Conservation (phyloP, 176 grass and related monocot species). For the Hordeum vulgare region DNA sequence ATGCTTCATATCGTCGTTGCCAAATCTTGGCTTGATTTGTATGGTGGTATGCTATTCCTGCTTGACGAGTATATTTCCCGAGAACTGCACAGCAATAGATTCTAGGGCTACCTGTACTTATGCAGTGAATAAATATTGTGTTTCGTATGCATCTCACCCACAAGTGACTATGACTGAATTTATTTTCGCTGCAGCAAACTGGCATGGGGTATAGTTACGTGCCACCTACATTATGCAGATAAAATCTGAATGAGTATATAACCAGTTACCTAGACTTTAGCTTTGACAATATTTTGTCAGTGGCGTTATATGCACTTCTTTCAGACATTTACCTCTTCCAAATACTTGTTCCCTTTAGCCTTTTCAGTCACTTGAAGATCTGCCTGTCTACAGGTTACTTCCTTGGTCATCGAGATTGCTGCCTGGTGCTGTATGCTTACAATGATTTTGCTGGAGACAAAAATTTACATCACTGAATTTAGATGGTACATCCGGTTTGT, state of each 20-base stretch:
- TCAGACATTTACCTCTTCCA: neutral
- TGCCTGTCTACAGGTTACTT: conserved; percentile 56
- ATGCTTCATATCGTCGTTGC: neutral
- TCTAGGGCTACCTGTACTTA: neutral
- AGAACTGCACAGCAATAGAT: neutral
- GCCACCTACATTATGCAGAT: neutral
- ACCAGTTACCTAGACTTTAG: neutral
- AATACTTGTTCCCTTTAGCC: conserved; percentile 3
- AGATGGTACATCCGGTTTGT: conserved; percentile 96
- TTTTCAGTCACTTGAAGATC: conserved; percentile 14
- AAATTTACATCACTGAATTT: conserved; percentile 77
- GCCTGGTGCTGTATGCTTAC: conserved; percentile 81
- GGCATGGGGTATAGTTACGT: neutral
- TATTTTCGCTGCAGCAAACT: neutral
- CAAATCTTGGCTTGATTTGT: neutral
- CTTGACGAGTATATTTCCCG: neutral
- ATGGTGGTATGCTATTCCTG: neutral
- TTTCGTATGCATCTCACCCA: neutral
- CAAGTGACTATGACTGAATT: neutral
- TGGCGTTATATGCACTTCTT: neutral
- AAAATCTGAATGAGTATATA: neutral
- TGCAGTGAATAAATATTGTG: neutral
- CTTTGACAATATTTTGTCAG: neutral
- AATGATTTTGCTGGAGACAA: conserved; percentile 78
- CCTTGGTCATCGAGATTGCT: conserved; percentile 53